These are phyloP conservation scores for Mucor irregularis DNA, from an alignment of 371 early-diverging fungal species.

Conservation along the genomic window DNA sequence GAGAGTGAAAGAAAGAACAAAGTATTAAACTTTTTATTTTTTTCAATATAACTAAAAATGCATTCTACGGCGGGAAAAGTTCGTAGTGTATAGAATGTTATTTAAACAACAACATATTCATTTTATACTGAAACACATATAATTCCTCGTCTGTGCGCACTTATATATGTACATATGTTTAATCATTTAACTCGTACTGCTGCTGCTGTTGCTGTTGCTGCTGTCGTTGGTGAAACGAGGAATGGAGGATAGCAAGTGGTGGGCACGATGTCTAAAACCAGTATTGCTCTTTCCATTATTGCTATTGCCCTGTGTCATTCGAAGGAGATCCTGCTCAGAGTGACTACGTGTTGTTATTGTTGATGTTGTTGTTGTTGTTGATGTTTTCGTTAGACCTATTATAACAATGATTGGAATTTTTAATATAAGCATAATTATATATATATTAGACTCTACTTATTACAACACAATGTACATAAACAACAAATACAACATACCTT, in stretches of 20 bases:
- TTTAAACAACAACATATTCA: not conserved
- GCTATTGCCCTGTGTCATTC: slow-evolving; percentile 6
- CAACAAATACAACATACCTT: slow-evolving; percentile 13
- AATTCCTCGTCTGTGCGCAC: not conserved
- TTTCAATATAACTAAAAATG: not conserved
- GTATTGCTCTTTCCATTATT: not conserved
- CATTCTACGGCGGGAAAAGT: not conserved
- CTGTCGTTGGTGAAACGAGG: slow-evolving; percentile 8
- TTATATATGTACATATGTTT: not conserved
- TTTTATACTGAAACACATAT: not conserved
- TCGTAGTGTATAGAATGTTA: not conserved
- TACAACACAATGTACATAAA: slow-evolving; percentile 3
- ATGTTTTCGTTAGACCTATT: slow-evolving; percentile 15
- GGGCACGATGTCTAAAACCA: slow-evolving; percentile 28
- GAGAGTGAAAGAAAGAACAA: not conserved
- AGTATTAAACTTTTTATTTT: not conserved
- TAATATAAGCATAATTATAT: slow-evolving; percentile 15
- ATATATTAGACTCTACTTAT: not conserved
- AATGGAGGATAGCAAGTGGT: slow-evolving; percentile 28
- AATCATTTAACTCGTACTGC: not conserved
- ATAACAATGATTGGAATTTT: slow-evolving; percentile 9
- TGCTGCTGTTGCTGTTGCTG: not conserved
- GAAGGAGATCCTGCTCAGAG: slow-evolving; percentile 43
- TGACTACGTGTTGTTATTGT: too few relatives aligned
- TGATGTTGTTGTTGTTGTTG: too few relatives aligned